Evolutionary conservation across 1,284 basidiomycete genomes (phyloP).

Genomic region (Cutaneotrichosporon mucoides): DNA sequence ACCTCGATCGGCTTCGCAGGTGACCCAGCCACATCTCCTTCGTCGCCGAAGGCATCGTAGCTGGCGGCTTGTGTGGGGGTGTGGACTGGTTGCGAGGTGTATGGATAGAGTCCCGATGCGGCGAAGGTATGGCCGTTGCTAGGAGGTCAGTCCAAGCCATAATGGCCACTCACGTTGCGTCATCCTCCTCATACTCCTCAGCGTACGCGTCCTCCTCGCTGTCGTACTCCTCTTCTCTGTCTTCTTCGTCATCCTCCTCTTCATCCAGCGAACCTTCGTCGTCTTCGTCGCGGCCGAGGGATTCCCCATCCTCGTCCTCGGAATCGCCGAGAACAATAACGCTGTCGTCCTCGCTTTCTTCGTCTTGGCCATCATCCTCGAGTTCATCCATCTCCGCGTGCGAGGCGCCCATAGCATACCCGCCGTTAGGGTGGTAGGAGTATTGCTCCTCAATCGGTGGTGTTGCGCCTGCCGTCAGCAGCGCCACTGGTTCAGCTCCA

Average conservation of each 20-base stretch:
- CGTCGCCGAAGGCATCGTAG: background rate
- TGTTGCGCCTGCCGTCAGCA: no score
- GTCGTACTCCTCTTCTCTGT: background rate
- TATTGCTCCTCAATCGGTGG: no score
- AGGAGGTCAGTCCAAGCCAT: no score
- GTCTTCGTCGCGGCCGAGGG: no score
- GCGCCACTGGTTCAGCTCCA: no score
- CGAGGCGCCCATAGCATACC: background rate
- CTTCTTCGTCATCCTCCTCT: slow-evolving; percentile 4
- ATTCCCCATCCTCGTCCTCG: background rate
- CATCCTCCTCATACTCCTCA: background rate
- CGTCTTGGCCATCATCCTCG: background rate
- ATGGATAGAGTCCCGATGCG: background rate
- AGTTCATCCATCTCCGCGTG: background rate
- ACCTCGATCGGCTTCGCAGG: background rate
- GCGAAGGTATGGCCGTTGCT: no score
- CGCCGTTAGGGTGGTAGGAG: background rate
- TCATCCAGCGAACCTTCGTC: no score
- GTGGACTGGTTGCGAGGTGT: background rate
- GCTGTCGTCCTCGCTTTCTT: background rate
- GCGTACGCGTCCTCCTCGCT: background rate
- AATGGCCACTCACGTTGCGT: no score
- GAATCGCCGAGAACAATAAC: slow-evolving; percentile 5
- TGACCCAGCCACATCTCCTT: background rate
- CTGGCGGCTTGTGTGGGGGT: background rate